Percentiles rank a stretch among this genome's conserved stretches.
Evolutionary conservation across 192 early-diverging fungal species (phyloP).

Genomic region (Coemansia sp.): DNA sequence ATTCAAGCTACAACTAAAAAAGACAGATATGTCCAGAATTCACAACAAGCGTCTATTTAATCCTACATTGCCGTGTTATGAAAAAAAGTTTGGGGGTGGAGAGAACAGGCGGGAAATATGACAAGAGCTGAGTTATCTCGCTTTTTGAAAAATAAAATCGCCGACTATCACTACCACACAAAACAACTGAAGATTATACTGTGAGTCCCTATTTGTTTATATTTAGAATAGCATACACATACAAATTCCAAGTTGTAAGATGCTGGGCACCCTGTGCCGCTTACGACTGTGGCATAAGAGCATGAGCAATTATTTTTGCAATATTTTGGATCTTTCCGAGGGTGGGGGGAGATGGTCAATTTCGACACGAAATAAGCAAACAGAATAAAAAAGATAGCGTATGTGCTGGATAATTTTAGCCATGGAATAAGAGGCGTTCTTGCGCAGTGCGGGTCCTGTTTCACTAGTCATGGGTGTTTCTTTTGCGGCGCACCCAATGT

Average conservation of each 20-base stretch:
- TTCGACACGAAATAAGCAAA: too few relatives aligned
- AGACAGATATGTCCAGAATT: neutral
- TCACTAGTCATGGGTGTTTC: neutral
- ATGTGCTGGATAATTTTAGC: neutral
- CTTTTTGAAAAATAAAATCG: neutral
- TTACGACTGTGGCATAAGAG: neutral
- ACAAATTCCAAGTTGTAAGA: neutral
- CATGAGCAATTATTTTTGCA: neutral
- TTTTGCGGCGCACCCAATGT: neutral
- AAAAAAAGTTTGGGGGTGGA: too few relatives aligned
- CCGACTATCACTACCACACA: neutral
- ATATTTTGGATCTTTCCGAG: neutral
- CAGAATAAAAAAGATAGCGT: too few relatives aligned
- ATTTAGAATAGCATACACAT: neutral
- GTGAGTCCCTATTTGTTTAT: conserved; percentile 16
- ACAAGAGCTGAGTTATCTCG: neutral
- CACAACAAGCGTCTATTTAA: too few relatives aligned
- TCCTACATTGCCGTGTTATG: too few relatives aligned
- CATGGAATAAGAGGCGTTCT: neutral
- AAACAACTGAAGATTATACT: neutral
- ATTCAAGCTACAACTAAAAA: neutral
- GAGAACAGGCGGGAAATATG: too few relatives aligned
- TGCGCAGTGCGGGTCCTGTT: neutral
- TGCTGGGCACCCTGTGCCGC: neutral
- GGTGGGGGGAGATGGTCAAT: too few relatives aligned